Conservation (phyloP, 1,139 yeast genomes). For the Magnusiomyces paraingens region DNA sequence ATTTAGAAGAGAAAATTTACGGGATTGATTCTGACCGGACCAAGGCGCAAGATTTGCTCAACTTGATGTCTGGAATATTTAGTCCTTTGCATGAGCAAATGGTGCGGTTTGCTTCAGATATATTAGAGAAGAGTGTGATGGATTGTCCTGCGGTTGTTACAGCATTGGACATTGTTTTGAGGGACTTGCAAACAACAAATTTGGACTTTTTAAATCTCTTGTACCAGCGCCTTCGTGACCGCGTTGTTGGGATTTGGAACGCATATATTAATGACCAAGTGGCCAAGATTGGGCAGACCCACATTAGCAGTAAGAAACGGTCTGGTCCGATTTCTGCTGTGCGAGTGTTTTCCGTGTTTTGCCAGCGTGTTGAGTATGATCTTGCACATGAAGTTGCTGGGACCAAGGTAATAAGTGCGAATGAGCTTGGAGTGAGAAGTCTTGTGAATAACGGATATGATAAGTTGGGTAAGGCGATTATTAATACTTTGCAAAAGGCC, state of each 20-base stretch:
- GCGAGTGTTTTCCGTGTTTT: slow-evolving; percentile 42
- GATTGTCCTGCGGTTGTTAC: slow-evolving; percentile 41
- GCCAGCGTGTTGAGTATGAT: slow-evolving; percentile 34
- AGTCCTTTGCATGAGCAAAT: slow-evolving; percentile 46
- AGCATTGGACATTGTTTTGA: slow-evolving; percentile 37
- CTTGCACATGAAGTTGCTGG: slow-evolving; percentile 10
- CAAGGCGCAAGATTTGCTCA: slow-evolving; percentile 48
- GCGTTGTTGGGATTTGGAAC: slow-evolving; percentile 51
- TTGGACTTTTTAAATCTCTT: slow-evolving; percentile 61
- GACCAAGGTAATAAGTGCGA: neutral
- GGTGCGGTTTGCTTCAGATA: slow-evolving; percentile 33
- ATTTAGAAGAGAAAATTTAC: slow-evolving; percentile 25
- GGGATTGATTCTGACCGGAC: slow-evolving; percentile 48
- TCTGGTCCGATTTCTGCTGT: slow-evolving; percentile 41
- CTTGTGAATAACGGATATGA: slow-evolving; percentile 42
- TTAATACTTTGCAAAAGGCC: slow-evolving; percentile 29
- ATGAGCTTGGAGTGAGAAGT: slow-evolving; percentile 28
- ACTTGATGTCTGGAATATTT: slow-evolving; percentile 49
- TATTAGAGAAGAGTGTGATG: slow-evolving; percentile 35
- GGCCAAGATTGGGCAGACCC: slow-evolving; percentile 47
- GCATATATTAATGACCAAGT: slow-evolving; percentile 52
- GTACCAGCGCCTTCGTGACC: slow-evolving; percentile 48
- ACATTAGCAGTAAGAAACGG: slow-evolving; percentile 39
- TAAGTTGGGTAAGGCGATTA: slow-evolving; percentile 30
- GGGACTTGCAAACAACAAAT: slow-evolving; percentile 43